phyloP scores from a whole-genome alignment of 441 rosid species.

The California macrophylla region DNA sequence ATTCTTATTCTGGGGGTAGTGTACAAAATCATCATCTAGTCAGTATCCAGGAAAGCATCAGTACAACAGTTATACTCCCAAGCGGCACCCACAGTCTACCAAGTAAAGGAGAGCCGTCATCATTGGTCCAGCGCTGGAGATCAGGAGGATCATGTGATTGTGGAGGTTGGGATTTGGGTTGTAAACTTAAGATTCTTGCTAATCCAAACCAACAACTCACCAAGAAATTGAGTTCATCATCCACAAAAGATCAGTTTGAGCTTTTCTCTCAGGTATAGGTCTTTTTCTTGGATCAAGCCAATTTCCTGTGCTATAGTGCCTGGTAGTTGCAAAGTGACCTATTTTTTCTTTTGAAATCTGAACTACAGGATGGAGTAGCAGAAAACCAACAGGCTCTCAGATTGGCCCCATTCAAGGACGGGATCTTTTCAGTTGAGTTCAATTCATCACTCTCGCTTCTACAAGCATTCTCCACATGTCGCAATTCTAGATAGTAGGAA shows the following conservation, averaged over 20 bases:
- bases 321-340: conserved; percentile 14
- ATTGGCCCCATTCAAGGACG: conserved; percentile 59
- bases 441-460: conserved; percentile 52
- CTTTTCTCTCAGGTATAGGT: conserved; percentile 60
- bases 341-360: conserved; percentile 15
- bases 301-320: neutral
- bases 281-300: neutral
- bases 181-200: conserved; percentile 58
- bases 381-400: conserved; percentile 50
- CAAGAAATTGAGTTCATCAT: conserved; percentile 29
- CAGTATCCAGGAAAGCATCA: conserved; percentile 26
- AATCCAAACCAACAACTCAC: conserved; percentile 29
- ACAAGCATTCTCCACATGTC: conserved; percentile 82
- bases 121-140: conserved; percentile 79
- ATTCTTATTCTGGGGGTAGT: conserved; percentile 7
- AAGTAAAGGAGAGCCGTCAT: conserved; percentile 75
- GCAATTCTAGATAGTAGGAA: conserved; percentile 55
- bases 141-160: conserved; percentile 92
- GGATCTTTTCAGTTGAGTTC: conserved; percentile 68
- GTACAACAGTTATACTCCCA: conserved; percentile 71
- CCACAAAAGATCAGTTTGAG: conserved; percentile 37
- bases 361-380: conserved; percentile 45
- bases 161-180: conserved; percentile 96
- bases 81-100: conserved; percentile 76
- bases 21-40: conserved; percentile 12